These are phyloP conservation scores for Pseudozyma tsukubaensis DNA, from an alignment of 1,284 basidiomycete species.

Conservation along the genomic window DNA sequence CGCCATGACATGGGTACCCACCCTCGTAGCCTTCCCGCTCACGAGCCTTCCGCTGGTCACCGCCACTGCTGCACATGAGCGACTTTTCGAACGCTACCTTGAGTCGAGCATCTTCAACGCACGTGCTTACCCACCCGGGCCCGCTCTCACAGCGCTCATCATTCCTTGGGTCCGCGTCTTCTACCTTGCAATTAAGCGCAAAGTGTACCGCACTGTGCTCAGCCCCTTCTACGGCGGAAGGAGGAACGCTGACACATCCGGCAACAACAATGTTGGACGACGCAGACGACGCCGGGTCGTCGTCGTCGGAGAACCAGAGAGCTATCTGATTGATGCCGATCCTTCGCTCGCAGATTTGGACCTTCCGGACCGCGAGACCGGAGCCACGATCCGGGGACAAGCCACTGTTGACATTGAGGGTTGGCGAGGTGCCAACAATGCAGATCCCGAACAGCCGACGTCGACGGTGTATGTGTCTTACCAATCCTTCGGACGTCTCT, in stretches of 20 bases:
- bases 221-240: constrained; percentile 30
- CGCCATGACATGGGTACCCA: constrained; percentile 59
- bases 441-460: constrained; percentile 9
- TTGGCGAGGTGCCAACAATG: constrained; percentile 7
- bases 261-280: constrained; percentile 11
- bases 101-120: constrained; percentile 20
- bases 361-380: constrained; percentile 19
- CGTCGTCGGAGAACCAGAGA: constrained; percentile 44
- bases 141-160: constrained; percentile 51
- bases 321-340: constrained; percentile 34
- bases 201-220: constrained; percentile 47
- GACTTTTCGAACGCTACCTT: constrained; percentile 27
- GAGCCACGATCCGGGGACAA: constrained; percentile 22
- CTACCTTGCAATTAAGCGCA: constrained; percentile 58
- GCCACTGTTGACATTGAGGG: background rate
- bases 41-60: constrained; percentile 29
- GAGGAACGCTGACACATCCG: constrained; percentile 1
- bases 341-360: constrained; percentile 12
- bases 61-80: constrained; percentile 16
- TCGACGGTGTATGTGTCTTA: constrained; percentile 56
- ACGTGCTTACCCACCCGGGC: constrained; percentile 53
- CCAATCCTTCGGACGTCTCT: constrained; percentile 49
- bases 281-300: constrained; percentile 29
- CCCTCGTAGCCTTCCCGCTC: constrained; percentile 53
- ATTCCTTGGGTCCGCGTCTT: constrained; percentile 61